Evolutionary conservation across 2,329 filamentous ascomycete species (phyloP).

Genomic region (Tolypocladium album): DNA sequence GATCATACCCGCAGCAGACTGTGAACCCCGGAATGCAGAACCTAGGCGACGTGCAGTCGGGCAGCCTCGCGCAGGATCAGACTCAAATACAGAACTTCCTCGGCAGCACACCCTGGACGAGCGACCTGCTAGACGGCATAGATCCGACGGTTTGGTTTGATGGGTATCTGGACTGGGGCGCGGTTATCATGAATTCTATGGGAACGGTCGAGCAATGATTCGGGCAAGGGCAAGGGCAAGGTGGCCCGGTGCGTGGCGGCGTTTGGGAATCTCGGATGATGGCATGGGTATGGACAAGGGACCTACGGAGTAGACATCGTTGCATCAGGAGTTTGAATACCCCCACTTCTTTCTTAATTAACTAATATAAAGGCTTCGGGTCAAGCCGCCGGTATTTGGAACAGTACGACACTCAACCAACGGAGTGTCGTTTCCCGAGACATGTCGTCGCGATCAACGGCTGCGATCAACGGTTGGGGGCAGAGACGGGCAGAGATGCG

Average conservation of each 20-base stretch:
- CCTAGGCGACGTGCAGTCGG: conserved; percentile 2
- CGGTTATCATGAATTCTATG: conserved; percentile 20
- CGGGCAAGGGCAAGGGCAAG: background rate
- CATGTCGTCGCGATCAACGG: background rate
- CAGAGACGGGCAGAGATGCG: background rate
- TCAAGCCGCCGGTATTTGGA: background rate
- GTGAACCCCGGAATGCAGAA: conserved; percentile 2
- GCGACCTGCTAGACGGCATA: conserved; percentile 19
- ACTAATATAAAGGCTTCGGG: background rate
- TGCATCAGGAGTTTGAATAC: background rate
- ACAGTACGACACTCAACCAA: background rate
- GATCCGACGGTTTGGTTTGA: conserved; percentile 25
- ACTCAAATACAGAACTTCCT: conserved; percentile 14
- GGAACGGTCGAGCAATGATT: conserved; percentile 5
- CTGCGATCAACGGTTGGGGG: background rate
- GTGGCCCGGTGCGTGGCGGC: background rate
- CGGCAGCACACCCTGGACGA: conserved; percentile 16
- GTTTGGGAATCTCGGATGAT: background rate
- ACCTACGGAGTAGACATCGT: background rate
- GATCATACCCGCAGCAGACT: conserved; percentile 6
- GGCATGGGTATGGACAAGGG: background rate
- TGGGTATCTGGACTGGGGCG: conserved; percentile 22
- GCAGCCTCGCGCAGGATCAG: conserved; percentile 12
- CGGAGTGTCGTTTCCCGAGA: background rate
- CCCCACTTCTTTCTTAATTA: background rate